Base-by-base conservation (phyloP, 805 yeast genomes). In the Candida pini region DNA sequence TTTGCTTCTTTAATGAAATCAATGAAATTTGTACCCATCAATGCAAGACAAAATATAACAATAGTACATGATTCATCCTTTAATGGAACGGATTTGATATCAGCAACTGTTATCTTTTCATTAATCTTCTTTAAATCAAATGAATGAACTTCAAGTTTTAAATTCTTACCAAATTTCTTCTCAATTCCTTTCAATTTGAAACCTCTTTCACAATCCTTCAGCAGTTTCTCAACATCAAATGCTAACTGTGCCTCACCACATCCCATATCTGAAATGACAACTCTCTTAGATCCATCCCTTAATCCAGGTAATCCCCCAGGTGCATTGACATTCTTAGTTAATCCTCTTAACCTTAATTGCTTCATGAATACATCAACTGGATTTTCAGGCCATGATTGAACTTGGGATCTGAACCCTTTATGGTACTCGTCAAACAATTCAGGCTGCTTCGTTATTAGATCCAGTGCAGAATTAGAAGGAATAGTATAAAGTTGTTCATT, bases 221-320 rank as follows among this genome's bases (percentile, higher is more conserved):
- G 62, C 47, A 73, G 72, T 8, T 70, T 66, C 33, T 66, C 66
- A 33, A 85, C 70, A 47, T 87, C 84, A 26, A 68, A 59, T 1
- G 96, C 78, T 30, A 92, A 69, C 49, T 84, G 83, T 0, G 97
- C 98, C 60, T 92, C 98, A 36, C 98, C 99, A 59, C 98, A 92
- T 9, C 98, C 99, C 97, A 92, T 90, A 63, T 92, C 98, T 0
- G 97, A 97, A 39, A 92, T 73, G 3, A 83, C 87, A 24, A 90
- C 78, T 39, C 71, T 70, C 36, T 76, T 61, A n/a, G 63, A 58
- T 7, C 55, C 58, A 12, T 63, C 58, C 6, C 54, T 57, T 25
- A 77, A 54, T 14, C 92, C 94, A 1, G 96, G 96, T 36, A 89
- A 69, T 3, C 97, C 97, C 44, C 97, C 97, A 4, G 97, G 97